These are phyloP conservation scores for Ochromonas danica DNA, from an alignment of 108 stramenopile species.

Conservation along the genomic window DNA sequence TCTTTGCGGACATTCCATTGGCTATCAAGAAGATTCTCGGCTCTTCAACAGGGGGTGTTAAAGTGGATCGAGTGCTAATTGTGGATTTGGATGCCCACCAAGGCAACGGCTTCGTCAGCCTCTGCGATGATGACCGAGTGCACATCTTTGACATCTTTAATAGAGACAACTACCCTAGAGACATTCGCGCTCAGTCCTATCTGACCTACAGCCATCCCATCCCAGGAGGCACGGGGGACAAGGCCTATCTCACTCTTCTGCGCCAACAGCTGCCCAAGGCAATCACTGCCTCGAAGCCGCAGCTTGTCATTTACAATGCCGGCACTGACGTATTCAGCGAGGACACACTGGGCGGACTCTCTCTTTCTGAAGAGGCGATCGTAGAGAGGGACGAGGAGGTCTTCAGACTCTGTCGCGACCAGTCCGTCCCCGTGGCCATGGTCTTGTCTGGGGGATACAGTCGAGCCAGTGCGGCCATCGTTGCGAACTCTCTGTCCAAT, in stretches of 20 bases:
- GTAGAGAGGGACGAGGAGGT: slow-evolving; percentile 64
- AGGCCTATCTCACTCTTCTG: slow-evolving; percentile 59
- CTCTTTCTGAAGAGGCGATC: slow-evolving; percentile 64
- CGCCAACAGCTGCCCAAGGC: slow-evolving; percentile 7
- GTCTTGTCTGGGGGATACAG: slow-evolving; percentile 74
- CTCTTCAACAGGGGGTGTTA: too few relatives aligned
- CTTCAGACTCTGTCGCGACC: slow-evolving; percentile 55
- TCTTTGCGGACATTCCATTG: slow-evolving; percentile 73
- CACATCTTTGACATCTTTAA: slow-evolving; percentile 70
- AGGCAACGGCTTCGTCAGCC: slow-evolving; percentile 67
- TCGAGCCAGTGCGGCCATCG: neutral
- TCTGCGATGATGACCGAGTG: slow-evolving; percentile 43
- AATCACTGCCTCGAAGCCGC: slow-evolving; percentile 60
- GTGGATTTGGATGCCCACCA: slow-evolving; percentile 83
- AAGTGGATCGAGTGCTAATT: slow-evolving; percentile 61
- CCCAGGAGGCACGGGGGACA: slow-evolving; percentile 58
- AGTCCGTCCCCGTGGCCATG: slow-evolving; percentile 63
- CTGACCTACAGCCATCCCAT: slow-evolving; percentile 66
- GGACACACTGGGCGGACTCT: slow-evolving; percentile 68
- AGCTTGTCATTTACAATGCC: slow-evolving; percentile 74
- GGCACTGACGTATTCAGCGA: slow-evolving; percentile 68
- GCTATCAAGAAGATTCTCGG: slow-evolving; percentile 61
- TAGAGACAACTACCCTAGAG: slow-evolving; percentile 68
- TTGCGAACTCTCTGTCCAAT: neutral
- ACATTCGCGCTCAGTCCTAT: slow-evolving; percentile 44